Conservation (phyloP, 768 basidiomycete genomes). For the Pisolithus orientalis region DNA sequence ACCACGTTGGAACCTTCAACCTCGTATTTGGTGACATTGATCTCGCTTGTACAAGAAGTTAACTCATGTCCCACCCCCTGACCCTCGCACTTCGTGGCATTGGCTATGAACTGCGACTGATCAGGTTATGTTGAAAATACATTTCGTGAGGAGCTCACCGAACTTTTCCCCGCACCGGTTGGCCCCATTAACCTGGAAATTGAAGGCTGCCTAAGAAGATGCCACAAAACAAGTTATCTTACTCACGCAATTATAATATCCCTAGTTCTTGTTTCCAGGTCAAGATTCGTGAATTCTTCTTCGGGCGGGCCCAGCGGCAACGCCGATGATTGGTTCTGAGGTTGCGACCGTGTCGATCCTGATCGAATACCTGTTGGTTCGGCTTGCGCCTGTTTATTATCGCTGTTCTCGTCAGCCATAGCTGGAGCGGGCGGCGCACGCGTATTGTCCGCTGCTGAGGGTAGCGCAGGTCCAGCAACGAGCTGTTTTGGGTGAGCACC, state of each 20-base stretch:
- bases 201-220: neutral
- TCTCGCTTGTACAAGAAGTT: constrained; percentile 8
- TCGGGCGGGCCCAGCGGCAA: too few relatives aligned
- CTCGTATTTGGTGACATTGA: constrained; percentile 1
- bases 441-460: too few relatives aligned
- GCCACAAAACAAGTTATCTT: neutral
- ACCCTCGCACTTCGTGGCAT: neutral
- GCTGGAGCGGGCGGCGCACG: too few relatives aligned
- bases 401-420: too few relatives aligned
- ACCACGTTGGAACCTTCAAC: constrained; percentile 26
- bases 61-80: constrained; percentile 6
- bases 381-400: too few relatives aligned
- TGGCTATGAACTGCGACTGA: constrained; percentile 7
- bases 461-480: too few relatives aligned
- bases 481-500: too few relatives aligned
- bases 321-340: too few relatives aligned
- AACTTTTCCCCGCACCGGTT: constrained; percentile 19
- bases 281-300: too few relatives aligned
- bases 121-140: neutral
- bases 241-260: constrained; percentile 11
- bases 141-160: constrained; percentile 3
- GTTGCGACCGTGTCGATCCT: too few relatives aligned
- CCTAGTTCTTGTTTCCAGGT: neutral
- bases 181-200: constrained; percentile 12
- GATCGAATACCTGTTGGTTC: too few relatives aligned